A percentile compares a stretch with the other conserved stretches of the same genome.
Conservation (phyloP, 306 rosid genomes). For the Dryas alaskensis region DNA sequence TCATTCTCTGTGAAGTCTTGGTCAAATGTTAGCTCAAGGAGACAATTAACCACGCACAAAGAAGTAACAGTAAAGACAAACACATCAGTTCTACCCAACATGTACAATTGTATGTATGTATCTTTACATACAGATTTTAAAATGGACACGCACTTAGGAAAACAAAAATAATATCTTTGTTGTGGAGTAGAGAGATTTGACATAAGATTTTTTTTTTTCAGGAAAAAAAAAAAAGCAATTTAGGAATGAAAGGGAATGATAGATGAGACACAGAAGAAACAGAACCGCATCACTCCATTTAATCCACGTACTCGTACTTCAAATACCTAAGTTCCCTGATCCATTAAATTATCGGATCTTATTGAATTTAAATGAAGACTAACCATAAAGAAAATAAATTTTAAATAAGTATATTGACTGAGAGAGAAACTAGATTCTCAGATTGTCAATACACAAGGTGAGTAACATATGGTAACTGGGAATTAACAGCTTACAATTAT, state of each 20-base stretch:
- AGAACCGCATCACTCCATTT: neutral
- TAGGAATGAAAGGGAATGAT: neutral
- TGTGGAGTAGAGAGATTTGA: neutral
- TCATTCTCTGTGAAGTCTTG: neutral
- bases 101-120: neutral
- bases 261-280: slow-evolving; percentile 1
- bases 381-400: neutral
- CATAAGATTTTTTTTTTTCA: neutral
- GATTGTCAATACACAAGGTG: neutral
- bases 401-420: neutral
- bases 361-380: neutral
- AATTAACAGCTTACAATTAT: neutral
- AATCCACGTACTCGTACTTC: neutral
- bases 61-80: neutral
- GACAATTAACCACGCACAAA: neutral
- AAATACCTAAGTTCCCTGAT: neutral
- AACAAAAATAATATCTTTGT: neutral
- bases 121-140: neutral
- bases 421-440: neutral
- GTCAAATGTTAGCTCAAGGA: neutral
- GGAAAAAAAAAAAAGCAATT: neutral
- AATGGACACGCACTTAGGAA: neutral
- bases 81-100: neutral
- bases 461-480: neutral
- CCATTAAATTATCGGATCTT: neutral